A percentile compares a stretch with the other conserved stretches of the same genome.
Evolutionary conservation across 208 protist species (phyloP).

Genomic region (Leishmania mexicana): DNA sequence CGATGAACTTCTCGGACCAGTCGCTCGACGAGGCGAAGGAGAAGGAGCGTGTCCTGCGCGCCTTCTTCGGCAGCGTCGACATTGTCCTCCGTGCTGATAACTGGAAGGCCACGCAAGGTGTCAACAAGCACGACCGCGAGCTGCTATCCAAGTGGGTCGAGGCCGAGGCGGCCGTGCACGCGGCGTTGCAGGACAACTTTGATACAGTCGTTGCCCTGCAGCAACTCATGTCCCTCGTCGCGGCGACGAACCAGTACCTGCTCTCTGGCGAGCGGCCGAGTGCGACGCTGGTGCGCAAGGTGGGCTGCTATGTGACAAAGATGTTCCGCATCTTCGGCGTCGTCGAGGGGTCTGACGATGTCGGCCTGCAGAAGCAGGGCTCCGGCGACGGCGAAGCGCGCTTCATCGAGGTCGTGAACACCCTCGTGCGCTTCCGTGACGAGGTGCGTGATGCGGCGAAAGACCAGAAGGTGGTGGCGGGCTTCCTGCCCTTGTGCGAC

Average conservation of each 20-base stretch:
- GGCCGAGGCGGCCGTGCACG: slow-evolving; percentile 80
- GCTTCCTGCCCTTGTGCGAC: slow-evolving; percentile 79
- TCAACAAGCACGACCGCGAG: slow-evolving; percentile 53
- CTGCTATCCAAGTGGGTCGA: slow-evolving; percentile 45
- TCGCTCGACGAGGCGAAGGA: slow-evolving; percentile 87
- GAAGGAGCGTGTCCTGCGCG: slow-evolving; percentile 78
- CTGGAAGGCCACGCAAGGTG: slow-evolving; percentile 46
- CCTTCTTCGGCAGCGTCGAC: slow-evolving; percentile 87
- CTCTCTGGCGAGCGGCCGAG: slow-evolving; percentile 42
- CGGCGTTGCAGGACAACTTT: slow-evolving; percentile 92
- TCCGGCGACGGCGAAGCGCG: slow-evolving; percentile 32
- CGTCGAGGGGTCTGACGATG: slow-evolving; percentile 67
- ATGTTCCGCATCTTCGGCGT: slow-evolving; percentile 95
- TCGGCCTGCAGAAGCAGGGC: slow-evolving; percentile 52
- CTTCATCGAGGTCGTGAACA: slow-evolving; percentile 67
- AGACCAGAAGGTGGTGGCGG: slow-evolving; percentile 39
- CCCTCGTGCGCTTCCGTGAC: slow-evolving; percentile 77
- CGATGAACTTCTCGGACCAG: slow-evolving; percentile 94
- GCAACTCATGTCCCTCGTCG: slow-evolving; percentile 76
- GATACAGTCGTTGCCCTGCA: slow-evolving; percentile 90
- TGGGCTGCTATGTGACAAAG: slow-evolving; percentile 86
- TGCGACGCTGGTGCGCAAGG: slow-evolving; percentile 73
- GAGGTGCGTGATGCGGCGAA: slow-evolving; percentile 61
- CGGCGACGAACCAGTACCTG: slow-evolving; percentile 87
- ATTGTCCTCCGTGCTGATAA: slow-evolving; percentile 55